Evolutionary conservation across 2,329 filamentous ascomycete species (phyloP), one percentile per base, ranked within the genome.

Genomic region (Venturia aucupariae): DNA sequence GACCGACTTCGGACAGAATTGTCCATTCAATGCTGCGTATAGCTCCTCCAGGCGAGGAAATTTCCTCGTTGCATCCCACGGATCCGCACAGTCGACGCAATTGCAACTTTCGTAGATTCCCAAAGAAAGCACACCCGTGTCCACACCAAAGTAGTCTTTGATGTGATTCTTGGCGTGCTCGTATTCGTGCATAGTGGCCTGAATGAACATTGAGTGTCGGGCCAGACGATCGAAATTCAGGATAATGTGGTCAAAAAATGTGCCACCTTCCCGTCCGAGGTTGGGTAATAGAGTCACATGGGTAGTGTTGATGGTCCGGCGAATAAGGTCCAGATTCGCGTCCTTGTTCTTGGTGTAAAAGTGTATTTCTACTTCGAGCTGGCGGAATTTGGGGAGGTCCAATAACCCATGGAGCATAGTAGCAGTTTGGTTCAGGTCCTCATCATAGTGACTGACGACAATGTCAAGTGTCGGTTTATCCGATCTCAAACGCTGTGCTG

Each of bases 161-260:
- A 81, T 68, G 2, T 76, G 74, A 5, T 72, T 68, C 35, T 72
- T 72, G 41, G 78, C 69, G 59, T 76, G 73, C 42, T 65, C 66
- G 38, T 72, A 71, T 48, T 77, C 76, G 67, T 81, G 72, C 35
- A 78, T 66, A 39, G 74, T 73, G 4, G 78, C 79, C 70, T 81
- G 79, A 6, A 81, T 70, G 71, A 82, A 82, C 32, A 81, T 66
- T 0, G 78, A 80, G 61, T 81, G 78, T 15, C 70, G 71, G 13
- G 79, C 75, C 3, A 82, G 73, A 27, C 68, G 68, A 44, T 80
- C 75, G 76, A 76, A 82, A 51, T 71, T 65, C 17, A 67, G 69
- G 4, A 79, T 65, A 41, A 81, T 80, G 67, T 82, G 80, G 65
- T 76, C 70, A 4, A 82, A 74, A 69, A 78, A 81, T 4, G 78